A percentile compares a stretch with the other conserved stretches of the same genome.
These are phyloP conservation scores for Globisporangium barbulae DNA, from an alignment of 352 stramenopile genomes.

Conservation along the genomic window DNA sequence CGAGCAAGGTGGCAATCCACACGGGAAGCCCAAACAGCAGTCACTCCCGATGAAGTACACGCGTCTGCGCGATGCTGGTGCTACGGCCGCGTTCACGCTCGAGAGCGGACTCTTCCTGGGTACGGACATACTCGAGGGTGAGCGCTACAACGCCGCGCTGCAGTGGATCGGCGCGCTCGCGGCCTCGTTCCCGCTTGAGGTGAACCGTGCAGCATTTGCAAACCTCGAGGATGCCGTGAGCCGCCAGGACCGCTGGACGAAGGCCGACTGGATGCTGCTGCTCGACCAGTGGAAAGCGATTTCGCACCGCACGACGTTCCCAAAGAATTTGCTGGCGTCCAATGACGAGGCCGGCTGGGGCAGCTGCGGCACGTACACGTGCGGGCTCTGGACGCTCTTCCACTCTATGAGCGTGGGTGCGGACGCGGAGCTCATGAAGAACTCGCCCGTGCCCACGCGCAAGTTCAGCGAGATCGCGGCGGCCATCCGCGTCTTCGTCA, in stretches of 20 bases:
- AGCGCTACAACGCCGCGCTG: conserved; percentile 59
- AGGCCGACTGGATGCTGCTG: conserved; percentile 52
- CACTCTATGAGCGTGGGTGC: conserved; percentile 63
- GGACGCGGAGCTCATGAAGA: conserved; percentile 17
- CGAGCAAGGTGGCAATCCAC: conserved; percentile 15
- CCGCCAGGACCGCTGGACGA: conserved; percentile 42
- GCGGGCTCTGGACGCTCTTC: conserved; percentile 80
- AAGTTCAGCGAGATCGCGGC: conserved; percentile 55
- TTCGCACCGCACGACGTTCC: conserved; percentile 46
- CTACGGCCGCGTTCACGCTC: conserved; percentile 61
- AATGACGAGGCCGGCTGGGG: conserved; percentile 46
- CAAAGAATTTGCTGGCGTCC: conserved; percentile 52
- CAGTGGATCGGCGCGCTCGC: conserved; percentile 63
- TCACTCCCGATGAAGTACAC: conserved; percentile 64
- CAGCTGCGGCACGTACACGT: conserved; percentile 77
- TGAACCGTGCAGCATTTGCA: conserved; percentile 52
- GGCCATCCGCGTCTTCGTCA: conserved; percentile 68
- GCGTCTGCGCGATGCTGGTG: conserved; percentile 62
- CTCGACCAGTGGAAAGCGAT: conserved; percentile 63
- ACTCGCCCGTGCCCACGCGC: conserved; percentile 26
- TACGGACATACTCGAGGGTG: conserved; percentile 48
- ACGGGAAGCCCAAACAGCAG: conserved; percentile 34
- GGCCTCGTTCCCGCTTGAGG: conserved; percentile 58
- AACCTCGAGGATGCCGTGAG: conserved; percentile 36
- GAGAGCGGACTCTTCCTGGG: conserved; percentile 77